Evolutionary conservation across 2,329 filamentous ascomycete genomes (phyloP).

Genomic region (Colletotrichum costaricense): DNA sequence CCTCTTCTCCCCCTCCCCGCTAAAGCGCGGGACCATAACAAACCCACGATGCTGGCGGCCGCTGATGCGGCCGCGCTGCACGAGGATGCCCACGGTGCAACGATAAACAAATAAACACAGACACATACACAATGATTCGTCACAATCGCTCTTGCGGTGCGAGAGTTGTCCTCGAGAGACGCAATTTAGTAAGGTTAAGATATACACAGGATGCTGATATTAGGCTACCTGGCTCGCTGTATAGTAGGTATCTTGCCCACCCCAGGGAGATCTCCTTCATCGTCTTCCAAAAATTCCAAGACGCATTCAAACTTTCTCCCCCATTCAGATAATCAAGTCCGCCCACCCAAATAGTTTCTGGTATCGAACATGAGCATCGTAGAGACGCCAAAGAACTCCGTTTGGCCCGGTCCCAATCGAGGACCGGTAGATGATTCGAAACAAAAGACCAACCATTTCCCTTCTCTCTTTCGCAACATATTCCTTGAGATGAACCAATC

Average conservation of each 20-base stretch:
- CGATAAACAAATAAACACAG: constrained; percentile 24
- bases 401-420: constrained; percentile 1
- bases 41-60: constrained; percentile 24
- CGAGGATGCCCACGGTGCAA: constrained; percentile 15
- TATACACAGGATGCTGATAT: constrained; percentile 34
- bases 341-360: constrained; percentile 30
- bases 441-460: constrained; percentile 27
- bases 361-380: constrained; percentile 38
- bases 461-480: constrained; percentile 32
- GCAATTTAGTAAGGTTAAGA: not conserved
- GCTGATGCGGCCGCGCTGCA: constrained; percentile 31
- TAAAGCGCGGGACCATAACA: constrained; percentile 7
- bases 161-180: not conserved
- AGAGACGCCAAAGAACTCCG: constrained; percentile 36
- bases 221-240: constrained; percentile 29
- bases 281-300: constrained; percentile 3
- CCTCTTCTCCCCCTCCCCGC: not conserved
- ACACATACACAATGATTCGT: not conserved
- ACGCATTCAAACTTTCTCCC: constrained; percentile 2
- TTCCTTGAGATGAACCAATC: constrained; percentile 22
- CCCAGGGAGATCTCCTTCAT: not conserved
- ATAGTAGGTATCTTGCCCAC: constrained; percentile 11
- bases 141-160: not conserved
- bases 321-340: constrained; percentile 10
- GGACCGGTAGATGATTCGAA: constrained; percentile 19